Evolutionary conservation across 768 basidiomycete genomes (phyloP), one percentile per base, ranked within the genome.

Genomic region (Cystobasidium ongulense): DNA sequence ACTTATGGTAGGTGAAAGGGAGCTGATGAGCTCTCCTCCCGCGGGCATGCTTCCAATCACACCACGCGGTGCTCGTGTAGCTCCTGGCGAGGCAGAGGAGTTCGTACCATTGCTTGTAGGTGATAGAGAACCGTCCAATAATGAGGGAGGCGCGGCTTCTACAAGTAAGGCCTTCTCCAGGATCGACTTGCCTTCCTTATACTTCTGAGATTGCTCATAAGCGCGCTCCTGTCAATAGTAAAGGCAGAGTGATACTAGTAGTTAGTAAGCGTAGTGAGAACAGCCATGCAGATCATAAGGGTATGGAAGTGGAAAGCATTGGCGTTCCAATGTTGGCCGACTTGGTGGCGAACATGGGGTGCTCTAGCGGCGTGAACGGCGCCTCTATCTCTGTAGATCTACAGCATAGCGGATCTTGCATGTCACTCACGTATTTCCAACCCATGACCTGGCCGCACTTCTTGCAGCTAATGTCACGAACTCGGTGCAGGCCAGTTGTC

Each of bases 161-260:
- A 59, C 75, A 53, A 77, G 59, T 17, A 75, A 59, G 1, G 76
- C 75, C 63, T 64, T 73, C 83, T 99, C 95, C 76, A 99, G 90
- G 81, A 99, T 98, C 82, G 87, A 96, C 84, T 93, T 93, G 80
- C 93, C 92, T 84, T 99, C 95, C 81, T 99, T 99, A 85, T 98
- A 99, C 82, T 89, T 91, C 86, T 99, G 94, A 8, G 88, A 85
- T 13, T 85, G 80, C 80, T 97, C 94, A 80, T 88, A 96, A 18
- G 95, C 95, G 72, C 87, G 87, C 81, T 96, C 95, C 95, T 96
- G 78, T 57, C n/a, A n/a, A n/a, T n/a, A n/a, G n/a, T 62, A 63
- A 23, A 63, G 13, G 57, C 25, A 21, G 5, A 59, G 8, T 17
- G 25, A 29, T 13, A 46, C 13, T n/a, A 46, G 13, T n/a, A 46